Base-by-base conservation (phyloP, 2,329 filamentous ascomycete genomes). In the Pyrenochaeta sp. region DNA sequence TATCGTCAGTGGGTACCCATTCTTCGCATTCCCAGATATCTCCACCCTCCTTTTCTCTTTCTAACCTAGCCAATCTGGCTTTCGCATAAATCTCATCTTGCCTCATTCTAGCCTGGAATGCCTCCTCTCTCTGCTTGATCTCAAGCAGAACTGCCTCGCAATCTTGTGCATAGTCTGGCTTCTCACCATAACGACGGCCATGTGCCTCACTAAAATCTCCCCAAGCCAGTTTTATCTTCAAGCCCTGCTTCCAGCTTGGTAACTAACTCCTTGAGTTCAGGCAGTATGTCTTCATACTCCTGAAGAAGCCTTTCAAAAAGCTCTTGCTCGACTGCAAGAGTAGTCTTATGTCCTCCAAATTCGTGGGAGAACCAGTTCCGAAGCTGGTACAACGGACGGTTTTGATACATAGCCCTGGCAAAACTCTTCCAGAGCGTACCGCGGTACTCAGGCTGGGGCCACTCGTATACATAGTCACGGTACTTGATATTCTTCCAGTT, bases 321-420 rank as follows among this genome's bases (percentile, higher is more conserved):
- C 13, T 48, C 45, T 25, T 34, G 30, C 30, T 48, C 45, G 4
- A 15, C 5, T 9, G 5, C 27, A 22, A 48, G 30, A 3, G 45
- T 36, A 22, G 27, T 48, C 15, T 9, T 19, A 2, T 15, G 9
- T 10, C 5, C 6, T 7, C 28, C 27, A 40, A 47, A 47, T 1
- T 42, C 15, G 13, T 53, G 43, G 30, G 51, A 47, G 43, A 39
- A 53, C 51, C 51, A 53, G n/a, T 53, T 53, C n/a, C 43, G 27
- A 15, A 53, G 27, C 44, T 47, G n/a, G n/a, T 48, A 53, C 15
- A 53, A 30, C 15, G 42, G 44, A 9, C 12, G 13, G 36, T 47
- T 19, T 24, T 53, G 24, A 13, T 47, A 36, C 34, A 53, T 53
- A 24, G 51, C 43, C 32, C 51, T 47, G 2, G 24, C 7, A 19